Conservation (phyloP, 208 protist species). For the Wallacemonas rigidus region DNA sequence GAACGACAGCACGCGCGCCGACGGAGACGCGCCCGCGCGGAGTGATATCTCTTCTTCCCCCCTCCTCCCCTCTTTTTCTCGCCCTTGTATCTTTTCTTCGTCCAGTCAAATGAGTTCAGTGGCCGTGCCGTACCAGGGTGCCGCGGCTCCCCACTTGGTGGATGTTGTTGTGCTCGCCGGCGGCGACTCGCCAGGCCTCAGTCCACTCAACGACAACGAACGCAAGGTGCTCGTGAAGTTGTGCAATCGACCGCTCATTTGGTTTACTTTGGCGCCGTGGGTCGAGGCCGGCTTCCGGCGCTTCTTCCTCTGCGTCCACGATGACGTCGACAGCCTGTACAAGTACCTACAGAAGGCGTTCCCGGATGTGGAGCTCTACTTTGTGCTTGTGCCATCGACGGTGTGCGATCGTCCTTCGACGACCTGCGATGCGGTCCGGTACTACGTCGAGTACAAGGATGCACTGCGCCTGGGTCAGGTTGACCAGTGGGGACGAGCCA, state of each 20-base stretch:
- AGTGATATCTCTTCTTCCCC: no score
- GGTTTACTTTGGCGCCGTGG: constrained; percentile 79
- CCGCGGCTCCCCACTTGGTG: constrained; percentile 31
- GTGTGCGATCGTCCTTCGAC: constrained; percentile 56
- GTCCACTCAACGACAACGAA: constrained; percentile 60
- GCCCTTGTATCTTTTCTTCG: not conserved
- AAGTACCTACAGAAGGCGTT: constrained; percentile 70
- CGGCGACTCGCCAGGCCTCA: constrained; percentile 48
- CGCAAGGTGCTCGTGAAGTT: constrained; percentile 41
- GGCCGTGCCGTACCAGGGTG: constrained; percentile 4
- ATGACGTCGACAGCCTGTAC: constrained; percentile 60
- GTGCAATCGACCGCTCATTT: constrained; percentile 86
- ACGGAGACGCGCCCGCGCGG: no score
- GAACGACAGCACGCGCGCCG: no score
- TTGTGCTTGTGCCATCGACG: constrained; percentile 61
- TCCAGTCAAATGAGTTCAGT: not conserved
- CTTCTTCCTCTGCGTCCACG: constrained; percentile 84
- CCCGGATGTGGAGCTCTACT: constrained; percentile 59
- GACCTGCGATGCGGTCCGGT: constrained; percentile 74
- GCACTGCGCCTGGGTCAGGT: constrained; percentile 43
- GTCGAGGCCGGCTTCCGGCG: constrained; percentile 63
- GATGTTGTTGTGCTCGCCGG: constrained; percentile 86
- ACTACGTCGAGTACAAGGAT: constrained; percentile 76
- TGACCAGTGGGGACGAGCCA: constrained; percentile 17
- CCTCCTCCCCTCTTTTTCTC: not conserved